Percentiles rank a stretch among this genome's conserved stretches.
Conservation (phyloP, 805 yeast genomes). For the Sungouiella blattae region DNA sequence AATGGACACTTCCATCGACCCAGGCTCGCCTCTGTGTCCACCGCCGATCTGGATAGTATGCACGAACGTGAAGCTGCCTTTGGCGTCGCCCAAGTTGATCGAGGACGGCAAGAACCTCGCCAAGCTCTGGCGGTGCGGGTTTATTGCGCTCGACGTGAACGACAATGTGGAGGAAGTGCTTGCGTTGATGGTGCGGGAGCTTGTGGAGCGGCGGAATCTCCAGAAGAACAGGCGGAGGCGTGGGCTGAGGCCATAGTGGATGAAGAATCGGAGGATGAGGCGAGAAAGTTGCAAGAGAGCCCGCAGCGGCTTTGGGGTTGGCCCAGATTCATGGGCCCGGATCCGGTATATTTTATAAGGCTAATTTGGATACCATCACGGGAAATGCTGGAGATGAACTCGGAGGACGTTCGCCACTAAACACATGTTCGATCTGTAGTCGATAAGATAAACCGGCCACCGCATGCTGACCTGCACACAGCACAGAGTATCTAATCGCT, state of each 20-base stretch:
- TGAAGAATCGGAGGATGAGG: background rate
- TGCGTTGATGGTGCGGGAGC: constrained; percentile 56
- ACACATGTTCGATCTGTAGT: no score
- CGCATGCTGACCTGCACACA: background rate
- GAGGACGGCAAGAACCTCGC: constrained; percentile 59
- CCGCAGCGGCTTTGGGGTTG: no score
- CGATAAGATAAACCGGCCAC: no score
- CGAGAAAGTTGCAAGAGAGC: background rate
- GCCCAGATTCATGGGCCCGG: no score
- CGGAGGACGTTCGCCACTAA: no score
- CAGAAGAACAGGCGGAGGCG: constrained; percentile 6
- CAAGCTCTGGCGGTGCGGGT: constrained; percentile 60
- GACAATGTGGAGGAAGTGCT: constrained; percentile 55
- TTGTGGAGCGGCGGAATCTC: constrained; percentile 44
- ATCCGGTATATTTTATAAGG: no score
- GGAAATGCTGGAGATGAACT: no score
- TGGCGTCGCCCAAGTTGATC: constrained; percentile 58
- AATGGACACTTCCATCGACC: constrained; percentile 28
- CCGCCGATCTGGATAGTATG: constrained; percentile 72
- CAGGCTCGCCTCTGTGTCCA: constrained; percentile 32
- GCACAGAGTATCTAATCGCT: background rate
- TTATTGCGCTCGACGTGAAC: constrained; percentile 57
- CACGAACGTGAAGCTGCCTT: constrained; percentile 55
- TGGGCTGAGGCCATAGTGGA: background rate
- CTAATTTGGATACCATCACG: no score